A percentile compares a stretch with the other conserved stretches of the same genome.
Conservation (phyloP, 176 grass and related monocot genomes). For the Chloris gayana region DNA sequence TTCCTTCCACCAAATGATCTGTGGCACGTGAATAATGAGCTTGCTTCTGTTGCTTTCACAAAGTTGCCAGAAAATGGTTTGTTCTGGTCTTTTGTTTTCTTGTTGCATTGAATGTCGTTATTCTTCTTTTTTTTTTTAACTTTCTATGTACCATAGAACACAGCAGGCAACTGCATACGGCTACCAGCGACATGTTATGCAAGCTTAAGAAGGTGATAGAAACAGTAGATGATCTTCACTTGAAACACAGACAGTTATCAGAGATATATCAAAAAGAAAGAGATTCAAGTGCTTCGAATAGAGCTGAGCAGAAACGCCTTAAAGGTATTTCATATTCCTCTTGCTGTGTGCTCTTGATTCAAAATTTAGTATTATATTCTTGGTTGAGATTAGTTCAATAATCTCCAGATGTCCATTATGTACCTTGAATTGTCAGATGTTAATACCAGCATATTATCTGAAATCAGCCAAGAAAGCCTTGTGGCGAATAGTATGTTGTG, state of each 20-base stretch:
- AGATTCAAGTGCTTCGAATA: slow-evolving; percentile 55
- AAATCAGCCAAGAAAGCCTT: background rate
- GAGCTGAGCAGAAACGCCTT: slow-evolving; percentile 68
- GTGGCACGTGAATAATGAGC: slow-evolving; percentile 53
- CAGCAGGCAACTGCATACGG: slow-evolving; percentile 38
- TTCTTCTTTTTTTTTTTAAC: slow-evolving; percentile 38
- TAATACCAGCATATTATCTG: slow-evolving; percentile 15
- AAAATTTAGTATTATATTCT: background rate
- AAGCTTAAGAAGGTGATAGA: slow-evolving; percentile 59
- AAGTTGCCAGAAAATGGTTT: slow-evolving; percentile 66
- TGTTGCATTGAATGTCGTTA: background rate
- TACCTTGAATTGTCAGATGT: slow-evolving; percentile 17
- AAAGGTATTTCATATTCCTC: slow-evolving; percentile 60
- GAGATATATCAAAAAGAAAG: slow-evolving; percentile 55
- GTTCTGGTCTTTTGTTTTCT: slow-evolving; percentile 24
- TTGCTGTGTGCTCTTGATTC: no score
- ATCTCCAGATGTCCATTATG: background rate
- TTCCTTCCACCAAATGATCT: slow-evolving; percentile 48
- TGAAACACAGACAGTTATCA: slow-evolving; percentile 67
- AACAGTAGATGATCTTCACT: slow-evolving; percentile 68
- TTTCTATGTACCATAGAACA: slow-evolving; percentile 46
- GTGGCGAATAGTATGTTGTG: background rate
- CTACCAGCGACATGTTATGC: slow-evolving; percentile 37
- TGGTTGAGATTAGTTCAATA: background rate
- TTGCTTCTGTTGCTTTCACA: slow-evolving; percentile 27